A percentile compares a stretch with the other conserved stretches of the same genome.
Evolutionary conservation across 1,284 basidiomycete species (phyloP).

Genomic region (Inonotus obliquus): DNA sequence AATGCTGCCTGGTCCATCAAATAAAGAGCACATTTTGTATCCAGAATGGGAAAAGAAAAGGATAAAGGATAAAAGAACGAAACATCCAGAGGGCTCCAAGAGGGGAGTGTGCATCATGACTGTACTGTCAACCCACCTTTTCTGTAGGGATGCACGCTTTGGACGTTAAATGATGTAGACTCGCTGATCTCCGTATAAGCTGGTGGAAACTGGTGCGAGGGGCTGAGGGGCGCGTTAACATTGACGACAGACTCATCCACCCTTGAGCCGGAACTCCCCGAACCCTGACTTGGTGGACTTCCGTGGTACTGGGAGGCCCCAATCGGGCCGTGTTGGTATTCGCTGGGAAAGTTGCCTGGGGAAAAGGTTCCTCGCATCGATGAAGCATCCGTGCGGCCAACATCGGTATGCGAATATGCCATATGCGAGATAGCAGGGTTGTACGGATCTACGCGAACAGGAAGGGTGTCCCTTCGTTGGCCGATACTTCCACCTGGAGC

Average conservation of each 20-base stretch:
- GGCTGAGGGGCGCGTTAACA: not conserved
- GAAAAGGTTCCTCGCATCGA: not conserved
- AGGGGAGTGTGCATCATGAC: not conserved
- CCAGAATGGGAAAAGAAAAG: not conserved
- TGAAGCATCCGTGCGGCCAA: not conserved
- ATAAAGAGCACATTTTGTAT: not conserved
- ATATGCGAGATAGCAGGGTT: not conserved
- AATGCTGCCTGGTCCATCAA: too few relatives aligned
- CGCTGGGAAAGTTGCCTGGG: not conserved
- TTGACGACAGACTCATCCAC: not conserved
- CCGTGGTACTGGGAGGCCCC: too few relatives aligned
- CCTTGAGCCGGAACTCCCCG: too few relatives aligned
- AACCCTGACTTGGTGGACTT: too few relatives aligned
- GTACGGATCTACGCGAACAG: not conserved
- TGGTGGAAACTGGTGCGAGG: not conserved
- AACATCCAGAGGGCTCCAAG: too few relatives aligned
- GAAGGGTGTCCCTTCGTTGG: not conserved
- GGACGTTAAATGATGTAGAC: not conserved
- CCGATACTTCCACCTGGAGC: not conserved
- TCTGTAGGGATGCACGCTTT: not conserved
- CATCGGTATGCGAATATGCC: not conserved
- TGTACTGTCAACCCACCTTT: not conserved
- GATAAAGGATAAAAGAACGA: not conserved
- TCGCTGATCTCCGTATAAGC: constrained; percentile 2
- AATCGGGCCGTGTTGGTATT: not conserved